Percentiles rank a stretch among this genome's conserved stretches.
phyloP scores from a whole-genome alignment of 495 filamentous ascomycete genomes.

The Haplographium delicatum region DNA sequence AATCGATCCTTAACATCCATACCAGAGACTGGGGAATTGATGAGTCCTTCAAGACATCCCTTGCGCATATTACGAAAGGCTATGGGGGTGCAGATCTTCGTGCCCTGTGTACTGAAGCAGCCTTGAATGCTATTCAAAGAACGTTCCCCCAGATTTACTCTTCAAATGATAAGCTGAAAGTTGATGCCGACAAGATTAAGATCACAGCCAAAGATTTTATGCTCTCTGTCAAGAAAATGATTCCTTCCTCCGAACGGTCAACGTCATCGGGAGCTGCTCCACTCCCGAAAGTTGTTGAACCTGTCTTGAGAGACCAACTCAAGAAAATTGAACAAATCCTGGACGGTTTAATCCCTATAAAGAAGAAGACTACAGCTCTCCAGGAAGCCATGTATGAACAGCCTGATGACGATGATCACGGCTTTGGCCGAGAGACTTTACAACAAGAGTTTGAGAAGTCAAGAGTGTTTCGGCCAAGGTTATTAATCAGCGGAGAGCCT shows the following conservation, averaged over 20 bases:
- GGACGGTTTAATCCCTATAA: constrained; percentile 74
- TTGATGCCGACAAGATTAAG: constrained; percentile 76
- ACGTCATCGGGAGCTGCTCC: constrained; percentile 74
- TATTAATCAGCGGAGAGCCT: constrained; percentile 68
- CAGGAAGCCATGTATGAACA: constrained; percentile 95
- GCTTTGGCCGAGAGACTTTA: constrained; percentile 80
- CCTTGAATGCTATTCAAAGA: constrained; percentile 93
- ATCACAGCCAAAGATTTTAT: constrained; percentile 92
- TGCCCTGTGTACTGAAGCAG: constrained; percentile 94
- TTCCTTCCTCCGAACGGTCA: constrained; percentile 89
- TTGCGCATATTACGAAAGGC: constrained; percentile 87
- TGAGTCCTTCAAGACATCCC: constrained; percentile 68
- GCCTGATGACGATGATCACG: constrained; percentile 63
- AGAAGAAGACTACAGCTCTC: constrained; percentile 78
- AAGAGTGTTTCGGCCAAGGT: constrained; percentile 80
- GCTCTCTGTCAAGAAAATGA: constrained; percentile 90
- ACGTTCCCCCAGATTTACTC: constrained; percentile 95
- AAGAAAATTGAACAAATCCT: constrained; percentile 57
- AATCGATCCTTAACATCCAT: constrained; percentile 88
- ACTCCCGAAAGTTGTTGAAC: constrained; percentile 71
- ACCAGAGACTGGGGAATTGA: constrained; percentile 89
- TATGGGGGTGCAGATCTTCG: constrained; percentile 94
- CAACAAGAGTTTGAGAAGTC: constrained; percentile 86
- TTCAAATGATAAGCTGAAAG: constrained; percentile 82
- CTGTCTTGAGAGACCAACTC: constrained; percentile 70